A percentile compares a stretch with the other conserved stretches of the same genome.
phyloP scores from a whole-genome alignment of 305 asterid species.

The Stenogyne calaminthoides region DNA sequence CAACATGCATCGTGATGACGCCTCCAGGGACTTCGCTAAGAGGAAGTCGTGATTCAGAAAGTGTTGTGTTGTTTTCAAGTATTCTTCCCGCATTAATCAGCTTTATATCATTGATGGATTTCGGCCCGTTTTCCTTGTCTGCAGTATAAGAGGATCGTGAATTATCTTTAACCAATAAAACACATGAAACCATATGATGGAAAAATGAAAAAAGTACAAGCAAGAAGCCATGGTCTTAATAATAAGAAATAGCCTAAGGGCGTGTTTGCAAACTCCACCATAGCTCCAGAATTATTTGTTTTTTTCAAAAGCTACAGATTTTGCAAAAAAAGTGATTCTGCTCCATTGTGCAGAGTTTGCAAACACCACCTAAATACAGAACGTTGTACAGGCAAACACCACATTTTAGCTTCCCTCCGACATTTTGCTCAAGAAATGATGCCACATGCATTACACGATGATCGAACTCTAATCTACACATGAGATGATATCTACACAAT shows the following conservation, averaged over 20 bases:
- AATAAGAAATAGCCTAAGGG: background rate
- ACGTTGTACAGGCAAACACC: background rate
- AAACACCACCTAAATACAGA: background rate
- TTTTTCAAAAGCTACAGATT: too few species aligned
- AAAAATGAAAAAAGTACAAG: background rate
- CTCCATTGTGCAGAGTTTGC: background rate
- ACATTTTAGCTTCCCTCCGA: too few species aligned
- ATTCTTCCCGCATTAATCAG: conserved; percentile 88
- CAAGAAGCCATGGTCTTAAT: background rate
- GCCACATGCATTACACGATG: background rate
- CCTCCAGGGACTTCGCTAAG: conserved; percentile 92
- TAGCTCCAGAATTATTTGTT: background rate
- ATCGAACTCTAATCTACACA: background rate
- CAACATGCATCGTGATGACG: conserved; percentile 89
- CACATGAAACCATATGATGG: background rate
- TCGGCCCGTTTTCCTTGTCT: conserved; percentile 87
- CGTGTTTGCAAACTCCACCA: background rate
- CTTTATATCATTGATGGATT: conserved; percentile 73
- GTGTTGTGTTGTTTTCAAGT: conserved; percentile 80
- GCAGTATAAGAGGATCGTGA: conserved; percentile 27
- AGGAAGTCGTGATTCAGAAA: conserved; percentile 82
- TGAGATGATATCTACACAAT: background rate
- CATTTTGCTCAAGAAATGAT: background rate
- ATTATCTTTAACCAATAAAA: background rate
- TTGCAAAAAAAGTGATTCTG: background rate